These are phyloP conservation scores for Chalara sp. DNA, from an alignment of 2,329 filamentous ascomycete species.

Conservation along the genomic window DNA sequence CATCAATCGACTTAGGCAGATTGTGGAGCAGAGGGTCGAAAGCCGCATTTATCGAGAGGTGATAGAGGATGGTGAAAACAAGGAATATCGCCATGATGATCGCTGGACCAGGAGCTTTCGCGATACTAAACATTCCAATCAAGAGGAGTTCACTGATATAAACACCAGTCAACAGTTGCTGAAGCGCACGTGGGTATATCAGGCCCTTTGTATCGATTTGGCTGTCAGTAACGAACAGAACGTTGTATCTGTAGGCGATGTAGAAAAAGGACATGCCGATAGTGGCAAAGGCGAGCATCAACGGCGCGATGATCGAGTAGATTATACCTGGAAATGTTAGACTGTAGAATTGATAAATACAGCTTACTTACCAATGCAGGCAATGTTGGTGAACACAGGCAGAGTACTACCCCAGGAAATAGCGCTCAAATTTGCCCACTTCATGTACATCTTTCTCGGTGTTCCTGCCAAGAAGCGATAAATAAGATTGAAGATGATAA, in stretches of 20 bases:
- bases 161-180: conserved; percentile 77
- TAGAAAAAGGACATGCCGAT: conserved; percentile 77
- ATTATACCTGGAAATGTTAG: conserved; percentile 54
- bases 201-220: conserved; percentile 82
- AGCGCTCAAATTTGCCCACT: conserved; percentile 67
- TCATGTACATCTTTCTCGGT: conserved; percentile 71
- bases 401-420: conserved; percentile 81
- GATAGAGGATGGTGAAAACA: conserved; percentile 69
- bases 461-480: conserved; percentile 71
- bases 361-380: conserved; percentile 60
- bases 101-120: conserved; percentile 58
- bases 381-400: conserved; percentile 75
- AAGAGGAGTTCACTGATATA: conserved; percentile 80
- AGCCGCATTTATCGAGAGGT: conserved; percentile 66
- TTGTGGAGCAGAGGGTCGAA: conserved; percentile 71
- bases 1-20: conserved; percentile 66
- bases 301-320: conserved; percentile 79
- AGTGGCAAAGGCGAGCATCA: conserved; percentile 76
- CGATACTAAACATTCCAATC: conserved; percentile 76
- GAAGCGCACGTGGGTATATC: conserved; percentile 78
- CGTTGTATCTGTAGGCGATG: conserved; percentile 81
- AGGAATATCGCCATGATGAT: conserved; percentile 72
- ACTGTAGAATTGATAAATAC: not conserved
- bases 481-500: conserved; percentile 67
- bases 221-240: conserved; percentile 80